phyloP scores from a whole-genome alignment of 805 yeast species.

The Ascoidea tarda region DNA sequence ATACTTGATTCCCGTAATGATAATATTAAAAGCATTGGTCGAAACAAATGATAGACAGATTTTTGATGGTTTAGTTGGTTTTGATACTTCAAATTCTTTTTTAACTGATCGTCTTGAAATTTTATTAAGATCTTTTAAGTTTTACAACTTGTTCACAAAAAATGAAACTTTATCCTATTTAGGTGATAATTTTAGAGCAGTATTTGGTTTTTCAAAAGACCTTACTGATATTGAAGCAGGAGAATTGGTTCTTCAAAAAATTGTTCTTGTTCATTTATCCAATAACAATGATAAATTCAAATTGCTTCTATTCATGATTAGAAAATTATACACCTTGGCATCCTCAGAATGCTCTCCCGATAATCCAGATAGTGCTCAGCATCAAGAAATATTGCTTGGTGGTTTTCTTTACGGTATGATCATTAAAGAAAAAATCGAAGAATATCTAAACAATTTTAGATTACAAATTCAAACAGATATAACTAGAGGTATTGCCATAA shows the following conservation, averaged over 20 bases:
- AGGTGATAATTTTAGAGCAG: constrained; percentile 93
- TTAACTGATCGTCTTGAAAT: constrained; percentile 96
- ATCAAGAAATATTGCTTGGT: constrained; percentile 90
- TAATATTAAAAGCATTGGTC: constrained; percentile 80
- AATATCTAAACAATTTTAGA: constrained; percentile 62
- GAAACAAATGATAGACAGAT: constrained; percentile 92
- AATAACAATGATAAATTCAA: constrained; percentile 70
- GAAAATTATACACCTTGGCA: constrained; percentile 86
- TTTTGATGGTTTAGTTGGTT: constrained; percentile 90
- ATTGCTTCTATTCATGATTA: constrained; percentile 82
- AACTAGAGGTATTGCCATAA: constrained; percentile 65
- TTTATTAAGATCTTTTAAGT: constrained; percentile 76
- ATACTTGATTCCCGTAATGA: constrained; percentile 82
- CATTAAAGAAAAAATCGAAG: constrained; percentile 90
- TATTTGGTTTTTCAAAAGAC: constrained; percentile 79
- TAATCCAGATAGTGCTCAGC: constrained; percentile 98
- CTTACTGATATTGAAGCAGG: constrained; percentile 87
- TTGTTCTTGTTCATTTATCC: constrained; percentile 79
- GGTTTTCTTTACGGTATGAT: constrained; percentile 97
- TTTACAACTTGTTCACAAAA: constrained; percentile 62
- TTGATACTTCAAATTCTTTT: constrained; percentile 78
- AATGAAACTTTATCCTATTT: constrained; percentile 86
- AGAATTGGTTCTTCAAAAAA: constrained; percentile 62
- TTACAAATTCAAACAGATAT: constrained; percentile 69
- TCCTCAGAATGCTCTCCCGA: constrained; percentile 96